These are phyloP conservation scores for Catenaria anguillulae DNA, from an alignment of 371 early-diverging fungal species.

Conservation along the genomic window DNA sequence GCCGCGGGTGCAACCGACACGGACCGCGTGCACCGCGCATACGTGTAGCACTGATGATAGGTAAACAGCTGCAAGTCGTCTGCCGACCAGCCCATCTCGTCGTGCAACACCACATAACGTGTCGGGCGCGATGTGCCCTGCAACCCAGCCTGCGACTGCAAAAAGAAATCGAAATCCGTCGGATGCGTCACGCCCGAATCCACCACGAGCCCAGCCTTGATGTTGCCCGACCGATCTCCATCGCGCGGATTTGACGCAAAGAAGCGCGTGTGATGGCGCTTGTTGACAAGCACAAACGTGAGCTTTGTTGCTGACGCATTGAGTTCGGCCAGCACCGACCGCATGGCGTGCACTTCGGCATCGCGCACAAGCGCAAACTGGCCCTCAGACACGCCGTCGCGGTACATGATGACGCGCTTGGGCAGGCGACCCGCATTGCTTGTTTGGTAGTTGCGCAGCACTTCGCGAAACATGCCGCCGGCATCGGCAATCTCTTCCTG, in stretches of 20 bases:
- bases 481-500: slow-evolving; percentile 37
- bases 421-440: no score
- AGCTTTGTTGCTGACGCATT: slow-evolving; percentile 58
- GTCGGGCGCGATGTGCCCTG: slow-evolving; percentile 87
- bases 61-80: slow-evolving; percentile 68
- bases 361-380: slow-evolving; percentile 67
- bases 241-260: no score
- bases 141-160: slow-evolving; percentile 83
- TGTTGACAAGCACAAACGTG: slow-evolving; percentile 86
- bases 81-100: slow-evolving; percentile 65
- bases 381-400: slow-evolving; percentile 61
- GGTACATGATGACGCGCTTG: no score
- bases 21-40: slow-evolving; percentile 66
- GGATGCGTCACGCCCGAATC: slow-evolving; percentile 77
- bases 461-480: slow-evolving; percentile 25
- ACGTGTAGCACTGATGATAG: slow-evolving; percentile 74
- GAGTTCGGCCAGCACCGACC: slow-evolving; percentile 49
- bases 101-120: slow-evolving; percentile 64
- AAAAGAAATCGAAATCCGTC: slow-evolving; percentile 74
- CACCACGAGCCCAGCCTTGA: slow-evolving; percentile 87
- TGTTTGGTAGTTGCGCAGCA: slow-evolving; percentile 23
- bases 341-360: no score
- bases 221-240: no score
- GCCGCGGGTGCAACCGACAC: slow-evolving; percentile 66
- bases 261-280: no score